Percentiles rank a stretch among this genome's conserved stretches.
phyloP scores from a whole-genome alignment of 805 yeast genomes.

The Priceomyces castillae region DNA sequence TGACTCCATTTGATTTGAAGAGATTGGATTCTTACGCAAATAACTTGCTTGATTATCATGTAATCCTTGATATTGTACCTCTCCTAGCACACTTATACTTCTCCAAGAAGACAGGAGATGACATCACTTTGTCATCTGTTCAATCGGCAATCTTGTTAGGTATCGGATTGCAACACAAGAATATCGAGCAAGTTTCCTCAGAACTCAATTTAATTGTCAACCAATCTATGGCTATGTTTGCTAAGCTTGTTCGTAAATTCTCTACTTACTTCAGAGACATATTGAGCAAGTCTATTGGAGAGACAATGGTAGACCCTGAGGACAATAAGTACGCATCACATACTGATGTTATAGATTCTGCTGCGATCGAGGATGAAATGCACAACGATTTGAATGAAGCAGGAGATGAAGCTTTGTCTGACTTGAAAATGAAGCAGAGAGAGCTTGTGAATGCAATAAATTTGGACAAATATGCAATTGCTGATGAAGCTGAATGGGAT shows the following conservation, averaged over 20 bases:
- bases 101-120: slow-evolving; percentile 49
- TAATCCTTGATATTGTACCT: slow-evolving; percentile 90
- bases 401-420: slow-evolving; percentile 66
- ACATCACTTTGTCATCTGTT: slow-evolving; percentile 75
- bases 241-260: slow-evolving; percentile 83
- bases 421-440: slow-evolving; percentile 69
- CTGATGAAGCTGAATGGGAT: slow-evolving; percentile 76
- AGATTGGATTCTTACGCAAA: slow-evolving; percentile 92
- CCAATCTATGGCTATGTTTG: slow-evolving; percentile 95
- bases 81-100: slow-evolving; percentile 69
- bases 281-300: slow-evolving; percentile 65
- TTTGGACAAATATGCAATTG: slow-evolving; percentile 80
- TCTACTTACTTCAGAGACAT: slow-evolving; percentile 69
- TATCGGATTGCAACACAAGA: slow-evolving; percentile 89
- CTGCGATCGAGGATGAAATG: slow-evolving; percentile 55
- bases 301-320: slow-evolving; percentile 58
- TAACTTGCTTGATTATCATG: slow-evolving; percentile 91
- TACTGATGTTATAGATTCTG: slow-evolving; percentile 34
- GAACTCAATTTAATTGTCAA: slow-evolving; percentile 83
- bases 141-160: slow-evolving; percentile 91
- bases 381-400: slow-evolving; percentile 67
- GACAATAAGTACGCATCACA: slow-evolving; percentile 32
- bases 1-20: slow-evolving; percentile 92
- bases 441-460: slow-evolving; percentile 86
- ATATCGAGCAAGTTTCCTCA: slow-evolving; percentile 69